These are phyloP conservation scores for Yamadazyma songkhlaensis DNA, from an alignment of 1,139 yeast genomes.

Conservation along the genomic window DNA sequence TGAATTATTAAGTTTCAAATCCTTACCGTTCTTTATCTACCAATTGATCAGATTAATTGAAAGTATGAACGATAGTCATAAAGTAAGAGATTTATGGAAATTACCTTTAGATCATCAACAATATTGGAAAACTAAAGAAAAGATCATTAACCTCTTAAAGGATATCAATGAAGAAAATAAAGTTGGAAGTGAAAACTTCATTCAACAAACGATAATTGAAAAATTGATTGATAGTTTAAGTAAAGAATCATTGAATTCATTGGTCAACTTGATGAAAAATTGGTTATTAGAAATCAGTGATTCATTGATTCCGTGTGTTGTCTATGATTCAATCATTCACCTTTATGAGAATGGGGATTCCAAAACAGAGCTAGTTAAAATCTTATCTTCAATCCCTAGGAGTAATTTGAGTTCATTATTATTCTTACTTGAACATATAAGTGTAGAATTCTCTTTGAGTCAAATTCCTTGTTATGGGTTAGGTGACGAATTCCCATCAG, in stretches of 20 bases:
- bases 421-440: constrained; percentile 36
- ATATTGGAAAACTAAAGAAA: constrained; percentile 37
- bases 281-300: constrained; percentile 47
- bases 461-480: constrained; percentile 27
- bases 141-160: constrained; percentile 24
- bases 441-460: constrained; percentile 22
- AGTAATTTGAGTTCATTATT: constrained; percentile 41
- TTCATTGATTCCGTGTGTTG: constrained; percentile 43
- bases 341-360: constrained; percentile 16
- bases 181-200: constrained; percentile 18
- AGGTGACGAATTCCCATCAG: constrained; percentile 25
- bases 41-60: constrained; percentile 23
- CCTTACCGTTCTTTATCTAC: constrained; percentile 35
- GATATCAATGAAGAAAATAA: constrained; percentile 16
- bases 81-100: constrained; percentile 23
- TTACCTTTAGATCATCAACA: constrained; percentile 31
- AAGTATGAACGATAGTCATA: constrained; percentile 10
- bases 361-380: constrained; percentile 22
- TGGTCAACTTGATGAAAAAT: constrained; percentile 34
- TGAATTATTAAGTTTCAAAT: constrained; percentile 24
- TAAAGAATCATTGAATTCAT: constrained; percentile 10
- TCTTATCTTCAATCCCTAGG: constrained; percentile 37
- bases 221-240: constrained; percentile 18
- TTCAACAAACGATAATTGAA: constrained; percentile 24
- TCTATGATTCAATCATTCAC: constrained; percentile 33